phyloP scores from a whole-genome alignment of 1,139 yeast genomes.

The Candida pseudoviswanathii region DNA sequence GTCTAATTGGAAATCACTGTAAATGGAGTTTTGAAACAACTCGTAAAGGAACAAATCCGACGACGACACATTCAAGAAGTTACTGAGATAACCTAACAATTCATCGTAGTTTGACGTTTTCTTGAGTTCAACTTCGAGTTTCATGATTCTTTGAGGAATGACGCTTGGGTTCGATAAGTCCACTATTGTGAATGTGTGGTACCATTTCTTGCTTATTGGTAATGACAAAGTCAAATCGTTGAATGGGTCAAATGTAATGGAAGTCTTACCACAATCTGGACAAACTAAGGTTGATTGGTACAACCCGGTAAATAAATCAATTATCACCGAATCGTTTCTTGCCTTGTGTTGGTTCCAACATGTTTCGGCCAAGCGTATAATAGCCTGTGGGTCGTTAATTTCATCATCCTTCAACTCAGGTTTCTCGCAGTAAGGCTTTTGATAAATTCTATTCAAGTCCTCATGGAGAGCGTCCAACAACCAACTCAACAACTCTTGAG shows the following conservation, averaged over 20 bases:
- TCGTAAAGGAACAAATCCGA: slow-evolving; percentile 64
- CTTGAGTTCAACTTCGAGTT: slow-evolving; percentile 69
- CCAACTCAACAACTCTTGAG: slow-evolving; percentile 92
- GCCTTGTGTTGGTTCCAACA: slow-evolving; percentile 83
- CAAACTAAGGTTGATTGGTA: slow-evolving; percentile 89
- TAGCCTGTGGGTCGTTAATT: slow-evolving; percentile 54
- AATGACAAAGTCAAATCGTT: slow-evolving; percentile 88
- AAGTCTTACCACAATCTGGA: slow-evolving; percentile 78
- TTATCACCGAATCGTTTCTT: slow-evolving; percentile 83
- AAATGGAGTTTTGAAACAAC: slow-evolving; percentile 68
- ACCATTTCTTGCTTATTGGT: slow-evolving; percentile 79
- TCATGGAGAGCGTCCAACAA: slow-evolving; percentile 91
- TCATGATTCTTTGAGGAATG: slow-evolving; percentile 25
- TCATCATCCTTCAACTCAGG: slow-evolving; percentile 76
- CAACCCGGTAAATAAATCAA: slow-evolving; percentile 86
- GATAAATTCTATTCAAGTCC: slow-evolving; percentile 78
- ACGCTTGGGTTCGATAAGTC: slow-evolving; percentile 55
- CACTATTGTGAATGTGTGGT: slow-evolving; percentile 62
- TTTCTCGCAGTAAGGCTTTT: slow-evolving; percentile 87
- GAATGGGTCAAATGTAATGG: slow-evolving; percentile 93
- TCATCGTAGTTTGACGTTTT: slow-evolving; percentile 68
- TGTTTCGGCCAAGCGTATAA: slow-evolving; percentile 62
- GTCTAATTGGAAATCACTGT: slow-evolving; percentile 65
- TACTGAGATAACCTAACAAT: slow-evolving; percentile 61
- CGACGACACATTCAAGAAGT: slow-evolving; percentile 47